A percentile compares a stretch with the other conserved stretches of the same genome.
Evolutionary conservation across 2,329 filamentous ascomycete species (phyloP).

Genomic region (Amylocarpus encephaloides): DNA sequence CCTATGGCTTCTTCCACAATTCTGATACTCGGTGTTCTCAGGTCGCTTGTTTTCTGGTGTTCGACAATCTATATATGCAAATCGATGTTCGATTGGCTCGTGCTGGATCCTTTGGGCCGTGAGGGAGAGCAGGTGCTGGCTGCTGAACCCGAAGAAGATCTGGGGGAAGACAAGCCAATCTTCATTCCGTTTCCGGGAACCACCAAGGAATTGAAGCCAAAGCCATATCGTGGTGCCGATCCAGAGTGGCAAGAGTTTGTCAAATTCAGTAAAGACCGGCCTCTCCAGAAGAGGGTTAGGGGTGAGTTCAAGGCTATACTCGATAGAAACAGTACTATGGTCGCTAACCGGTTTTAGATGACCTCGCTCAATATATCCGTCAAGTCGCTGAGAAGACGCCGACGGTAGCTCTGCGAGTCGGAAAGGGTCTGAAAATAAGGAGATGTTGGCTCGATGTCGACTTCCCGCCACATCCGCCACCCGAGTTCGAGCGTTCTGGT

Average conservation of each 20-base stretch:
- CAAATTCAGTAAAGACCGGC: conserved; percentile 48
- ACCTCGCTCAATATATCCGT: conserved; percentile 40
- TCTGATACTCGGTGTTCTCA: conserved; percentile 4
- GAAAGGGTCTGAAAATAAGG: conserved; percentile 42
- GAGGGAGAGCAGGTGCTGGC: conserved; percentile 33
- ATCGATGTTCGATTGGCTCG: conserved; percentile 39
- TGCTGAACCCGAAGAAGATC: conserved; percentile 37
- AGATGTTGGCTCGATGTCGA: conserved; percentile 55
- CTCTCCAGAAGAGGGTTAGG: conserved; percentile 35
- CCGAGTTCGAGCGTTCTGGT: conserved; percentile 51
- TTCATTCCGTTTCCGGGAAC: conserved; percentile 61
- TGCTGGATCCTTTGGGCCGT: conserved; percentile 41
- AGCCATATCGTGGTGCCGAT: conserved; percentile 49
- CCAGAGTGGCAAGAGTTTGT: conserved; percentile 59
- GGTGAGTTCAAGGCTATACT: conserved; percentile 8
- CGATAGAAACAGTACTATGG: background rate
- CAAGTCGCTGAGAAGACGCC: conserved; percentile 39
- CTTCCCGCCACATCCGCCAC: conserved; percentile 53
- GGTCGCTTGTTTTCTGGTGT: conserved; percentile 27
- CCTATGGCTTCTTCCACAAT: background rate
- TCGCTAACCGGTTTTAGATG: conserved; percentile 33
- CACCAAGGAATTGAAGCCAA: conserved; percentile 41
- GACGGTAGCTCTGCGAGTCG: conserved; percentile 39
- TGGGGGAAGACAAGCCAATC: conserved; percentile 40
- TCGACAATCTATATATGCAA: conserved; percentile 35